These are phyloP conservation scores for Penicillium sp. DNA, from an alignment of 2,329 filamentous ascomycete species.

Conservation along the genomic window DNA sequence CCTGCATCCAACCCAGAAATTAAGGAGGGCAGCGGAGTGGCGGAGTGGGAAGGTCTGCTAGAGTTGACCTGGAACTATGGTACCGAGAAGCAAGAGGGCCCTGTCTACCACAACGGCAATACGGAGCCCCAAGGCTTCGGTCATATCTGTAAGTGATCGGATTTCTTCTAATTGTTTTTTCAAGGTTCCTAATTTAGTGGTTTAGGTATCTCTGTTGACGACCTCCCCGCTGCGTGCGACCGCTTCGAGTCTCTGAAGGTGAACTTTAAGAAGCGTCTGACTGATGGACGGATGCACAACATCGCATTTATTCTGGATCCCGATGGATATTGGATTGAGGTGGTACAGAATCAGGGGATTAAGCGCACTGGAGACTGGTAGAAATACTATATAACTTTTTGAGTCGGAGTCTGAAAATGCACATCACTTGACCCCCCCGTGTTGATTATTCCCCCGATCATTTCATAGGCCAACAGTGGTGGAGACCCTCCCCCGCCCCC, in stretches of 20 bases:
- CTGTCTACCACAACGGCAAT: constrained; percentile 93
- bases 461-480: constrained; percentile 22
- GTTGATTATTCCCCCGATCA: constrained; percentile 15
- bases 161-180: background rate
- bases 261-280: constrained; percentile 92
- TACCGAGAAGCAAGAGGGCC: constrained; percentile 71
- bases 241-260: constrained; percentile 79
- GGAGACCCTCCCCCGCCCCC: constrained; percentile 18
- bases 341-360: constrained; percentile 66
- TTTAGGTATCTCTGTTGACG: constrained; percentile 74
- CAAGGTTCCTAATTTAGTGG: background rate
- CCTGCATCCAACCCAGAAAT: constrained; percentile 55
- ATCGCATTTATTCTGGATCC: constrained; percentile 89
- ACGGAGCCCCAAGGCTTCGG: constrained; percentile 89
- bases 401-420: background rate
- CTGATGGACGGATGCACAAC: constrained; percentile 87
- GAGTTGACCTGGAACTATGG: constrained; percentile 84
- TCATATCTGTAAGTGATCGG: constrained; percentile 69
- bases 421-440: constrained; percentile 1
- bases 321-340: constrained; percentile 75
- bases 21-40: constrained; percentile 52
- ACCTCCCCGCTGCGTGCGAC: constrained; percentile 81
- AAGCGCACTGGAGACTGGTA: constrained; percentile 40
- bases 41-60: constrained; percentile 75
- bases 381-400: background rate